Conservation (phyloP, 208 protist genomes). For the Trypanosoma theileri region DNA sequence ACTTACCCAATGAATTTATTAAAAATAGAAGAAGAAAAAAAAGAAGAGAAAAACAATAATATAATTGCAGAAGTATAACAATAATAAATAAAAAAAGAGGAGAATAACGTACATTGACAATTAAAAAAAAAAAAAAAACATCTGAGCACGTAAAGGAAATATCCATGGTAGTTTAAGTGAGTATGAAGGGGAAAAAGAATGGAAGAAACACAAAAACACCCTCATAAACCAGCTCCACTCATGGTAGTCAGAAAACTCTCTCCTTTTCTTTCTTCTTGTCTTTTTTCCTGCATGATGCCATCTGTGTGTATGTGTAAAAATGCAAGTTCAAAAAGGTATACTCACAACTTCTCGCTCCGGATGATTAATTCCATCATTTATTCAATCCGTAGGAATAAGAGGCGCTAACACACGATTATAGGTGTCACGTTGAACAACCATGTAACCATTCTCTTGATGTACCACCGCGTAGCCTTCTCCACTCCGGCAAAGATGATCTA, state of each 20-base stretch:
- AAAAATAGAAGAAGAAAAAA: slow-evolving; percentile 12
- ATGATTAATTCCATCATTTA: background rate
- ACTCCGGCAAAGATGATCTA: slow-evolving; percentile 37
- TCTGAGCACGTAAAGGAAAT: background rate
- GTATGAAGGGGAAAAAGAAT: too few species aligned
- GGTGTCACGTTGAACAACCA: slow-evolving; percentile 66
- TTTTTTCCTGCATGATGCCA: background rate
- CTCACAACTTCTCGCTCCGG: too few species aligned
- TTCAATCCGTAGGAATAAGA: slow-evolving; percentile 25
- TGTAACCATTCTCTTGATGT: slow-evolving; percentile 58
- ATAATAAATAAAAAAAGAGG: background rate
- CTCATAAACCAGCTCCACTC: too few species aligned
- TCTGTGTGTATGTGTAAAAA: too few species aligned
- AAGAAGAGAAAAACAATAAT: slow-evolving; percentile 19
- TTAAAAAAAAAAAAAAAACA: slow-evolving; percentile 24
- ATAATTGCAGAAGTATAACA: background rate
- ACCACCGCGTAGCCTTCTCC: slow-evolving; percentile 68
- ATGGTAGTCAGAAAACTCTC: too few species aligned
- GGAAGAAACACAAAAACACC: too few species aligned
- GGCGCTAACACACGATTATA: slow-evolving; percentile 64
- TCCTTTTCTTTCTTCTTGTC: background rate
- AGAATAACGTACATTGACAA: background rate
- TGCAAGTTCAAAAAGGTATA: too few species aligned
- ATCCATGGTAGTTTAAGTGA: background rate
- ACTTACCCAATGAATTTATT: background rate